A percentile compares a stretch with the other conserved stretches of the same genome.
Conservation (phyloP, 106 monocot species). For the Agapanthus africanus region DNA sequence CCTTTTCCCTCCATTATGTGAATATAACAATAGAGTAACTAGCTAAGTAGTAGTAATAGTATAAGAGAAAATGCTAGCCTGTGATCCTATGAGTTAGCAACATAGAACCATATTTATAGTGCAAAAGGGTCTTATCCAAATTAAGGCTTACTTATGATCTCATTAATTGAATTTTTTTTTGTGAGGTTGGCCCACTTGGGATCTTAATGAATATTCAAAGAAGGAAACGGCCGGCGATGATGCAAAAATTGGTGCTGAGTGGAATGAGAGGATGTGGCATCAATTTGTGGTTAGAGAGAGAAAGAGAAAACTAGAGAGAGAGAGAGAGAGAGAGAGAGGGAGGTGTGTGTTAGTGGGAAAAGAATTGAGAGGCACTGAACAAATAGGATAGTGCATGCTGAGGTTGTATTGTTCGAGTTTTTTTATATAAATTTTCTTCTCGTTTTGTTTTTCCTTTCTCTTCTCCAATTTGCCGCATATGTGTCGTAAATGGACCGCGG, state of each 20-base stretch:
- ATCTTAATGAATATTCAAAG: neutral
- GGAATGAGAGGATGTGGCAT: neutral
- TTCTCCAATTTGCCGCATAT: neutral
- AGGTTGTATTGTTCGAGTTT: neutral
- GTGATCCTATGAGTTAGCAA: no score
- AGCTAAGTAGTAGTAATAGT: no score
- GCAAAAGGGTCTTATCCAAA: neutral
- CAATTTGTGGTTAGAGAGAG: neutral
- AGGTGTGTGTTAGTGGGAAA: neutral
- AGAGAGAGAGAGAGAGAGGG: no score
- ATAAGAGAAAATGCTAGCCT: no score
- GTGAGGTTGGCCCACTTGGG: neutral
- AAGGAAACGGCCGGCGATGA: neutral
- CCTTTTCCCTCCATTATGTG: neutral
- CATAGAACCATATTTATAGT: neutral
- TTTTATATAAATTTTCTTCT: no score
- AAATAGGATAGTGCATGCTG: neutral
- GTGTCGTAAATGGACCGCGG: neutral
- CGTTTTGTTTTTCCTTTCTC: neutral
- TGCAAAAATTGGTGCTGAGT: neutral
- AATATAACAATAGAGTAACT: no score
- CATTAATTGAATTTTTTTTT: neutral
- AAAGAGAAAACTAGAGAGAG: no score
- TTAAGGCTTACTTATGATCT: conserved; percentile 1
- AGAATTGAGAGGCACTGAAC: conserved; percentile 6